Conservation (phyloP, 768 basidiomycete species). For the Termitomyces sp. region DNA sequence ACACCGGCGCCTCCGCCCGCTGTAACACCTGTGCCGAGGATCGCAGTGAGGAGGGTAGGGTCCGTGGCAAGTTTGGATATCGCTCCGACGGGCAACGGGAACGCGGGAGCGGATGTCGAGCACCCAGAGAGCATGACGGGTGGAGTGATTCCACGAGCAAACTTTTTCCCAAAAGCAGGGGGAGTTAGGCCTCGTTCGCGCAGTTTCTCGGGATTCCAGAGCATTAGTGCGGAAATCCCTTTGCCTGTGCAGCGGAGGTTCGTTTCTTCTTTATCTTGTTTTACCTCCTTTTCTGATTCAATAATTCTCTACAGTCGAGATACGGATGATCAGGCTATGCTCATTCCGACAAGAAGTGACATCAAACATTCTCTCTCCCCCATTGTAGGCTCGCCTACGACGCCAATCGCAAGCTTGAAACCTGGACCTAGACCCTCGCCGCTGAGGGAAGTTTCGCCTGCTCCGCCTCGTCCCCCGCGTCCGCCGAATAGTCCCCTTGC, state of each 20-base stretch:
- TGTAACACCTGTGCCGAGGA: conserved; percentile 1
- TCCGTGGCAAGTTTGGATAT: conserved; percentile 8
- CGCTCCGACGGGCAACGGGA: neutral
- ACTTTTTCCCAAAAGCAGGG: conserved; percentile 58
- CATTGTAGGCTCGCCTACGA: conserved; percentile 13
- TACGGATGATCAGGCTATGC: conserved; percentile 16
- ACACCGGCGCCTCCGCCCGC: neutral
- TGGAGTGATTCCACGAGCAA: conserved; percentile 48
- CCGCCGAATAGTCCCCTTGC: conserved; percentile 36
- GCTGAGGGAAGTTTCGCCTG: conserved; percentile 13
- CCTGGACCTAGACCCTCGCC: conserved; percentile 15
- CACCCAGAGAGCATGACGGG: conserved; percentile 4
- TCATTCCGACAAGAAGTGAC: conserved; percentile 19
- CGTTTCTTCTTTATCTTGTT: conserved; percentile 4
- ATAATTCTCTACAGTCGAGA: conserved; percentile 20
- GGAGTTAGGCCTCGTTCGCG: conserved; percentile 62
- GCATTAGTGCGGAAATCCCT: conserved; percentile 26
- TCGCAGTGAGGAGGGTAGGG: conserved; percentile 4
- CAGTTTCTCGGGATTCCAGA: conserved; percentile 74
- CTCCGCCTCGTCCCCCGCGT: conserved; percentile 6
- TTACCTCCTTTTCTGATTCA: neutral
- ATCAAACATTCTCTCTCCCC: conserved; percentile 22
- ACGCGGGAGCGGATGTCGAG: neutral
- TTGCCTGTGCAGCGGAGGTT: conserved; percentile 29
- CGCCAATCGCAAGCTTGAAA: conserved; percentile 6